Percentiles rank a stretch among this genome's conserved stretches.
Evolutionary conservation across 208 protist species (phyloP).

Genomic region (Phytomonas sp.): DNA sequence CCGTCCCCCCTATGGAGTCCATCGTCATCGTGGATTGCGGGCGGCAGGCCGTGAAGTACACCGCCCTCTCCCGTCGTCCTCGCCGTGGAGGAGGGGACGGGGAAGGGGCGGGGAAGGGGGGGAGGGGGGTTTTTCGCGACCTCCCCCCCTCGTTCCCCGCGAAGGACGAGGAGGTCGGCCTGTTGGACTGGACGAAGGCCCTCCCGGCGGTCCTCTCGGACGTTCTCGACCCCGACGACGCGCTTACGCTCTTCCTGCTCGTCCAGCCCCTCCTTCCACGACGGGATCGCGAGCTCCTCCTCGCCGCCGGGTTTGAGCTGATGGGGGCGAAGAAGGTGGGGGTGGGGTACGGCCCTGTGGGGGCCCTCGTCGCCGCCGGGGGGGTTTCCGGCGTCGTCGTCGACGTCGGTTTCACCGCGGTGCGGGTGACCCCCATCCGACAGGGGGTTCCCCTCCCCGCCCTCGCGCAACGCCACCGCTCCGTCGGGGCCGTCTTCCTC

Average conservation of each 20-base stretch:
- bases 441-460: constrained; percentile 24
- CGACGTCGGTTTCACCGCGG: constrained; percentile 61
- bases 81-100: constrained; percentile 10
- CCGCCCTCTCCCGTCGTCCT: constrained; percentile 26
- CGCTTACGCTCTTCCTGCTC: constrained; percentile 47
- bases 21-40: constrained; percentile 52
- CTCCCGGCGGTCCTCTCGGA: constrained; percentile 16
- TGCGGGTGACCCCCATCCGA: constrained; percentile 46
- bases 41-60: constrained; percentile 48
- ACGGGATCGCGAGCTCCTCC: constrained; percentile 38
- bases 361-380: constrained; percentile 55
- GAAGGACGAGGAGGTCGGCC: constrained; percentile 11
- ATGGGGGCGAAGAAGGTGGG: constrained; percentile 42
- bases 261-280: constrained; percentile 42
- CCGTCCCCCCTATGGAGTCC: too few relatives aligned
- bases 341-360: constrained; percentile 36
- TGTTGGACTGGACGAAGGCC: background rate
- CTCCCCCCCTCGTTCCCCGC: constrained; percentile 1
- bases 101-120: constrained; percentile 15
- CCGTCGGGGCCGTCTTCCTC: constrained; percentile 28
- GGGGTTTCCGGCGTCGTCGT: constrained; percentile 57
- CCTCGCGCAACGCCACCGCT: constrained; percentile 17
- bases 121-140: constrained; percentile 14
- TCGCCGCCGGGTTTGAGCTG: constrained; percentile 57
- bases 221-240: constrained; percentile 26